A percentile compares a stretch with the other conserved stretches of the same genome.
phyloP scores from a whole-genome alignment of 2,329 filamentous ascomycete genomes.

The Lasiodiplodia sp. region DNA sequence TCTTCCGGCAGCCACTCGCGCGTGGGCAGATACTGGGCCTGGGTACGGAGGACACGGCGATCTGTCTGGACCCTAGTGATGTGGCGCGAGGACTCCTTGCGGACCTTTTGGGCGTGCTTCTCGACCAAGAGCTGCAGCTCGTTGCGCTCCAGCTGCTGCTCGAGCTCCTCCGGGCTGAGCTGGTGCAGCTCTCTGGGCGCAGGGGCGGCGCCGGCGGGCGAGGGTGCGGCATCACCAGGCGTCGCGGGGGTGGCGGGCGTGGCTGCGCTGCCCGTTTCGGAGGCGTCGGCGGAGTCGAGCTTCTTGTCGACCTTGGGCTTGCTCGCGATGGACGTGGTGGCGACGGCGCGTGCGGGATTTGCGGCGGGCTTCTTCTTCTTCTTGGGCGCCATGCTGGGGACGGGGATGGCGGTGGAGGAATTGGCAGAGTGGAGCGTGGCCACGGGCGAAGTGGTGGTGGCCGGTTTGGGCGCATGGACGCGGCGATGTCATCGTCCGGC shows the following conservation, averaged over 20 bases:
- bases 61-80: slow-evolving; percentile 83
- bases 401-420: neutral
- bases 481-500: slow-evolving; percentile 19
- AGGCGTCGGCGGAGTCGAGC: slow-evolving; percentile 35
- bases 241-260: slow-evolving; percentile 26
- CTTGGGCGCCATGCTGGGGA: slow-evolving; percentile 70
- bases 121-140: slow-evolving; percentile 89
- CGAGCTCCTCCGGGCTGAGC: slow-evolving; percentile 85
- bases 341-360: slow-evolving; percentile 91
- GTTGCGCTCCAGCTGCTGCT: slow-evolving; percentile 86
- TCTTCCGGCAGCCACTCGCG: slow-evolving; percentile 83
- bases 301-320: slow-evolving; percentile 66
- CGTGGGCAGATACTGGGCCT: slow-evolving; percentile 75
- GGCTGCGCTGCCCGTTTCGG: slow-evolving; percentile 32
- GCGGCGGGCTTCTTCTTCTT: slow-evolving; percentile 92
- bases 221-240: slow-evolving; percentile 21
- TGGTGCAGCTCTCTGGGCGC: slow-evolving; percentile 53
- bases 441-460: neutral
- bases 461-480: slow-evolving; percentile 13
- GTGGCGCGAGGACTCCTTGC: slow-evolving; percentile 80
- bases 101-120: slow-evolving; percentile 79
- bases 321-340: slow-evolving; percentile 89
- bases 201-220: slow-evolving; percentile 34
- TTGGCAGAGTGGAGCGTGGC: neutral
- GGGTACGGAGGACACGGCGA: slow-evolving; percentile 77